Evolutionary conservation across 2,329 filamentous ascomycete genomes (phyloP), one percentile per base, ranked within the genome.

Genomic region (Rhynchosporium graminicola): DNA sequence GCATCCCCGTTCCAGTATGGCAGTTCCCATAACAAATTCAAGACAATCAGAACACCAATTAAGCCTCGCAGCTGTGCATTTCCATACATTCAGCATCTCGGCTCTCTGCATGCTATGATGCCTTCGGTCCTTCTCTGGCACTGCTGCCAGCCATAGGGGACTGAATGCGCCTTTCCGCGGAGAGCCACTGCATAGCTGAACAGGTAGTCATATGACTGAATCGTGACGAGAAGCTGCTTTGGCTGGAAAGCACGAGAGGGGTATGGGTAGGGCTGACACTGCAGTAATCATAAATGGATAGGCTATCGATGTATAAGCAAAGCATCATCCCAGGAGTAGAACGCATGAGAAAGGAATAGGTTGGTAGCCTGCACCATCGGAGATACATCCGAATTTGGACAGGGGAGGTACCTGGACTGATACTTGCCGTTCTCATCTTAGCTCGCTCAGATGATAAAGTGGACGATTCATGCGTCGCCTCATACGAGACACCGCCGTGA

Each of bases 71-170:
- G 43, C 51, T 31, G 45, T 60, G 48, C 60, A 63, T 59, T 59
- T 63, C 63, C 64, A 51, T 59, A 62, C 47, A 54, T 55, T 47
- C 36, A 61, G 46, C 28, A 60, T 59, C 61, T 46, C 33, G 33
- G 33, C 33, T 51, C 59, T 63, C 63, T 55, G 58, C 60, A 56
- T 52, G n/a, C 45, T 46, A 57, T 47, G 48, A 48, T 29, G 20
- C 31, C 50, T 58, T 65, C 64, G 61, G 64, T 62, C 64, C 64
- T 63, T 57, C 46, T 65, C 59, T 50, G 33, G 43, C 56, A 57
- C 60, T 57, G 48, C 51, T n/a, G 12, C 46, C 50, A 38, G 7
- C 33, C 33, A 36, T 36, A 36, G 33, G 33, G 20, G 33, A 36
- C 6, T 36, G 33, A 10, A 36, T 10, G 33, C 33, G 33, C 33